A percentile compares a stretch with the other conserved stretches of the same genome.
Evolutionary conservation across 1,284 basidiomycete species (phyloP).

Genomic region (Cystobasidium slooffiae): DNA sequence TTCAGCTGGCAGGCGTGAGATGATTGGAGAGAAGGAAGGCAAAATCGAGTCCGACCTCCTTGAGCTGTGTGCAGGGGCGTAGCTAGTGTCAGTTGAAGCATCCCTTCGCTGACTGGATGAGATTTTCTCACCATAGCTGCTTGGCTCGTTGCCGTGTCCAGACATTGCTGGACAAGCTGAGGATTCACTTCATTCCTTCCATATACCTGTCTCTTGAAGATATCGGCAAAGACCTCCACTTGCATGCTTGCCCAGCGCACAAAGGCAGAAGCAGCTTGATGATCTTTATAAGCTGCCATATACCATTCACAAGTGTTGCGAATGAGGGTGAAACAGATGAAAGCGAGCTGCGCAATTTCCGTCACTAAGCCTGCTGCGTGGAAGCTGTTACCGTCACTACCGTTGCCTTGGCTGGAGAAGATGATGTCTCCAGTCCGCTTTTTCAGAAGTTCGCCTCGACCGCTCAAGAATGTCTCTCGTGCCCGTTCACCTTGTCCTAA

Average conservation of each 20-base stretch:
- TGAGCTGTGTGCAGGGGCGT: conserved; percentile 63
- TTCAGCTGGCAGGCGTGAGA: neutral
- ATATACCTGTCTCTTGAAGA: conserved; percentile 90
- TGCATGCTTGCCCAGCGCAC: conserved; percentile 91
- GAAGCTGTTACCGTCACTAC: conserved; percentile 48
- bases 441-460: conserved; percentile 75
- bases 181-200: conserved; percentile 70
- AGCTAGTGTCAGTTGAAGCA: neutral
- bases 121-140: conserved; percentile 70
- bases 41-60: conserved; percentile 92
- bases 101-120: neutral
- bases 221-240: conserved; percentile 79
- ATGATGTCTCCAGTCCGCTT: conserved; percentile 79
- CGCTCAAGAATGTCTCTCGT: conserved; percentile 77
- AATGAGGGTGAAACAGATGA: conserved; percentile 84
- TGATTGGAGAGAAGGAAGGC: conserved; percentile 51
- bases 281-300: conserved; percentile 90
- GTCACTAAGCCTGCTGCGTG: conserved; percentile 37
- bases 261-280: conserved; percentile 89
- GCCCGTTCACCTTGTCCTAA: conserved; percentile 79
- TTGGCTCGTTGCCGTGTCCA: conserved; percentile 73
- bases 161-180: conserved; percentile 72
- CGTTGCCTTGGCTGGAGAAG: conserved; percentile 61
- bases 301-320: conserved; percentile 99
- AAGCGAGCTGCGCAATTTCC: conserved; percentile 74